Evolutionary conservation across 257 asterid genomes (phyloP), one percentile per base, ranked within the genome.

Genomic region (Salvia splendens): DNA sequence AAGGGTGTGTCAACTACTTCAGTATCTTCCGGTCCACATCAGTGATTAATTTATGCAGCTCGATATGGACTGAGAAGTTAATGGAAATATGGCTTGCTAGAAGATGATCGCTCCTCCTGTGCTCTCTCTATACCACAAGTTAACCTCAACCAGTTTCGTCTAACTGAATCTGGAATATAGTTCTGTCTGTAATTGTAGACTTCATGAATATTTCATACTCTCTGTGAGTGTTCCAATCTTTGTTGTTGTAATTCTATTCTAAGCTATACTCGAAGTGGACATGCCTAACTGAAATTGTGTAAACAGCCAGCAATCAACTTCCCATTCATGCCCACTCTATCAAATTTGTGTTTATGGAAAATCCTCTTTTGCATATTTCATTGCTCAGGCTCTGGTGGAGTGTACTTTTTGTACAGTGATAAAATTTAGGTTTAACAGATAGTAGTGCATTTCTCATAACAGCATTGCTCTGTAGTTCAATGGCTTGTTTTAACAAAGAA

Each of bases 1-100:
- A 55, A 65, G 77, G 65, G 77, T 17, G 58, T 52, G 33, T 65
- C 77, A 60, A 68, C 83, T 56, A 74, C 77, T 59, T 47, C 16
- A 46, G 64, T 70, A 64, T 63, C 42, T 68, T 61, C 66, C 72
- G 55, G 71, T 70, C 65, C 75, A 64, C 72, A 69, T 67, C 77
- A 74, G 54, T 48, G 40, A 51, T 72, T 71, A 57, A 47, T 62
- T 62, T 64, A 28, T 75, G 70, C 77, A 65, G 74, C 76, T 78
- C 65, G 76, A 62, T 62, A 43, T 49, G 45, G 71, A 69, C 65
- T 35, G 33, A 67, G 4, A 15, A 42, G 15, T 41, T 45, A 10
- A 20, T 59, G 56, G 70, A 70, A 69, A 57, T 4, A 61, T 51
- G 66, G 36, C 58, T 24, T 53, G 64, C 63, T 62, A 38, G 72